Percentiles rank a stretch among this genome's conserved stretches.
Evolutionary conservation across 108 stramenopile species (phyloP).

Genomic region (Skeletonema potamos): DNA sequence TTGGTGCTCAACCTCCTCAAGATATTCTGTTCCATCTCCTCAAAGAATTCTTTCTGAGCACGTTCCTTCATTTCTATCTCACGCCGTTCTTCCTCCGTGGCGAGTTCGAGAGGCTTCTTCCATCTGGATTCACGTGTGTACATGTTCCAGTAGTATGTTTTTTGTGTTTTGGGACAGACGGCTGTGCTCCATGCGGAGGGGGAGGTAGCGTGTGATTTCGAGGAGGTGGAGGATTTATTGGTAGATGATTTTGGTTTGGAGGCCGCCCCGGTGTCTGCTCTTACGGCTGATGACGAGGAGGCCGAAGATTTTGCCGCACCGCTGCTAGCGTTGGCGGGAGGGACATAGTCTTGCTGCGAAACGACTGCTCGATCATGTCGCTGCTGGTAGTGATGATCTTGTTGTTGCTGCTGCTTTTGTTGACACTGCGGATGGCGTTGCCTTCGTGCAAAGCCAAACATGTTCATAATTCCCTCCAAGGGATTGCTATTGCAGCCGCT

Average conservation of each 20-base stretch:
- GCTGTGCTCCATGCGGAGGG: conserved; percentile 69
- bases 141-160: conserved; percentile 92
- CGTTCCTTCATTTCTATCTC: conserved; percentile 71
- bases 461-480: conserved; percentile 6
- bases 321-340: neutral
- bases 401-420: neutral
- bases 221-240: neutral
- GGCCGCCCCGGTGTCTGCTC: neutral
- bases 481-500: neutral
- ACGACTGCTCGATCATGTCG: neutral
- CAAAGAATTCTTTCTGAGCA: conserved; percentile 81
- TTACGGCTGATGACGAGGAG: neutral
- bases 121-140: conserved; percentile 92
- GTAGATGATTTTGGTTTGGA: neutral
- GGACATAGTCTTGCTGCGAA: neutral
- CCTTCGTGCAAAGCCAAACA: conserved; percentile 1
- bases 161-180: conserved; percentile 67
- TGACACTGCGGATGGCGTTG: neutral
- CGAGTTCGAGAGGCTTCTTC: conserved; percentile 87
- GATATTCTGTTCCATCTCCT: conserved; percentile 89
- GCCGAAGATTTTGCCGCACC: neutral
- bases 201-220: neutral
- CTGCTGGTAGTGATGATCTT: no score
- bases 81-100: conserved; percentile 54
- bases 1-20: conserved; percentile 36